A percentile compares a stretch with the other conserved stretches of the same genome.
Conservation (phyloP, 164 flowering plant species). For the Kingdonia uniflora region DNA sequence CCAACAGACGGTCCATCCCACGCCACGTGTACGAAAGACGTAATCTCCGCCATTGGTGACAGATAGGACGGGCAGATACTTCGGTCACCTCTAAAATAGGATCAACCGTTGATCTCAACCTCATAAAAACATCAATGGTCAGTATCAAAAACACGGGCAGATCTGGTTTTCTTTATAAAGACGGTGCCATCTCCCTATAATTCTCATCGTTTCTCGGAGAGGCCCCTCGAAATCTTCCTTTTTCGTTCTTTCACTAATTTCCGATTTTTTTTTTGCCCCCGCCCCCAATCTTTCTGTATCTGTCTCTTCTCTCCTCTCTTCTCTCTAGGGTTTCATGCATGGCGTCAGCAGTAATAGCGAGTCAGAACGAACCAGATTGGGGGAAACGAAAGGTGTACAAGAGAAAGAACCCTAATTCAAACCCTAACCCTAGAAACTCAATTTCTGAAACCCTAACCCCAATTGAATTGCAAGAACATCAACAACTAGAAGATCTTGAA, state of each 20-base stretch:
- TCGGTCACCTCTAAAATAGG: slow-evolving; percentile 13
- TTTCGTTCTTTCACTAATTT: too few relatives aligned
- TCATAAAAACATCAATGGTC: slow-evolving; percentile 2
- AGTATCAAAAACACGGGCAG: slow-evolving; percentile 19
- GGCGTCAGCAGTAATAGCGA: slow-evolving; percentile 32
- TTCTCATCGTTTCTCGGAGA: slow-evolving; percentile 10
- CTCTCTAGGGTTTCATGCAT: slow-evolving; percentile 10
- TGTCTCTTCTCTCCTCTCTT: not conserved
- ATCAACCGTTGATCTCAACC: slow-evolving; percentile 9
- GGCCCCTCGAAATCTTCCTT: slow-evolving; percentile 19
- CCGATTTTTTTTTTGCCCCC: not conserved
- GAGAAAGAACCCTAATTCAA: slow-evolving; percentile 28
- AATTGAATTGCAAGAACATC: too few relatives aligned
- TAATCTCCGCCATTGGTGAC: slow-evolving; percentile 15
- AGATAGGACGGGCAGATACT: slow-evolving; percentile 16
- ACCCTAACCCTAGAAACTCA: slow-evolving; percentile 15
- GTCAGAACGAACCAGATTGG: slow-evolving; percentile 27
- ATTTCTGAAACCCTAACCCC: slow-evolving; percentile 5
- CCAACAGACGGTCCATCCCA: not conserved
- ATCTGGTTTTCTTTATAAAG: slow-evolving; percentile 25
- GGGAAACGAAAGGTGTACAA: slow-evolving; percentile 27
- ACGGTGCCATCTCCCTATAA: slow-evolving; percentile 11
- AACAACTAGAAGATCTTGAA: too few relatives aligned
- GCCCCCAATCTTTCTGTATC: too few relatives aligned
- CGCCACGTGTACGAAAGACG: not conserved